These are phyloP conservation scores for Chimonanthus salicifolius DNA, from an alignment of 164 flowering plant genomes.

Conservation along the genomic window DNA sequence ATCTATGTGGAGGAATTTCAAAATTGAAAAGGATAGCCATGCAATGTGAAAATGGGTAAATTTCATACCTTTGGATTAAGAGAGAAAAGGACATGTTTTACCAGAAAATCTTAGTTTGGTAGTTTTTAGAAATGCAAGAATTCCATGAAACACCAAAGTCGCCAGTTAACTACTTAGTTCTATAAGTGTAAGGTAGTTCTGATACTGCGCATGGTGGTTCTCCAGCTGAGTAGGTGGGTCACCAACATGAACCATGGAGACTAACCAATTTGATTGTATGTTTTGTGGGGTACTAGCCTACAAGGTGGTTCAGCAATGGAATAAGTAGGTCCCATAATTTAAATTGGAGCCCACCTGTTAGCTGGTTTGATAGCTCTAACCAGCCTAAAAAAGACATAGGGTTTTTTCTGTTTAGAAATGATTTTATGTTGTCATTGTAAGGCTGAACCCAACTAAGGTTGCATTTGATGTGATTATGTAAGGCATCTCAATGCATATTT, in stretches of 20 bases:
- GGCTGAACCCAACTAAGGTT: not conserved
- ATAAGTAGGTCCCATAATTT: not conserved
- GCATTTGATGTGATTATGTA: not conserved
- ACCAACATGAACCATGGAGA: not conserved
- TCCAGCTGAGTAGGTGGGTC: not conserved
- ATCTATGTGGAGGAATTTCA: too few species aligned
- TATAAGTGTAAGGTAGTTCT: not conserved
- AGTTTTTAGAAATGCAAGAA: not conserved
- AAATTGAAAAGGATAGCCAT: not conserved
- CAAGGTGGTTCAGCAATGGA: not conserved
- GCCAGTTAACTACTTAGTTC: not conserved
- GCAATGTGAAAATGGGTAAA: not conserved
- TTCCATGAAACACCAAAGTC: not conserved
- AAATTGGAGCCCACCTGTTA: not conserved
- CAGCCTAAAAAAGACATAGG: not conserved
- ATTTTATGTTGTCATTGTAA: too few species aligned
- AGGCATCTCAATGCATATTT: too few species aligned
- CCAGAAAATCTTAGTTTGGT: too few species aligned
- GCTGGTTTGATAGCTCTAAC: not conserved
- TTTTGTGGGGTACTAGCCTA: not conserved
- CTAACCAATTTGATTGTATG: not conserved
- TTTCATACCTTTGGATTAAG: too few species aligned
- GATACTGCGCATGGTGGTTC: not conserved
- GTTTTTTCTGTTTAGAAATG: too few species aligned
- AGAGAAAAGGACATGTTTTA: not conserved